Evolutionary conservation across 768 basidiomycete species (phyloP), one percentile per base, ranked within the genome.

Genomic region (Amanita molliuscula): DNA sequence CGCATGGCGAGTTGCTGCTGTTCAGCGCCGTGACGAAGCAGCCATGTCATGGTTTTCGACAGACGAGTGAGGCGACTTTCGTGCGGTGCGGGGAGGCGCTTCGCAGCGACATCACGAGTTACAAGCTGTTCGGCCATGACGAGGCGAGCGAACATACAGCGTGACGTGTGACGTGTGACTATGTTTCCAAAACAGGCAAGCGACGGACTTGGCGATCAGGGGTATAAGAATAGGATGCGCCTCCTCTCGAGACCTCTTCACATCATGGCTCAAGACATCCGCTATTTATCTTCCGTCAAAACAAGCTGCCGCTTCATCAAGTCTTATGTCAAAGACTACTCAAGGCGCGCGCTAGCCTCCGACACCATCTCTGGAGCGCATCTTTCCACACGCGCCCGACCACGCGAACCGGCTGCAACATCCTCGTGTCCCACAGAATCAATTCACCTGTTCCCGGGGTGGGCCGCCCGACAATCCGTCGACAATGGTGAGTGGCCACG

Each of bases 11-110:
- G 61, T 0, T 82, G 78, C 53, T 94, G 83, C 33, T 77, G 78
- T 55, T 78, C 71, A 16, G 93, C 91, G 0, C 87, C 90, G 62
- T 98, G 95, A 3, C 94, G 78, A n/a, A 98, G 77, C 21, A 98
- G 69, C 77, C 86, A 97, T 0, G 92, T 85, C 7, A 98, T 67
- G 0, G 88, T 88, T 65, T 96, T 97, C 11, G 88, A 91, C 11
- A 88, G 57, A 9, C 80, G 75, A 5, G 86, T 77, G 44, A 85
- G 47, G 5, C 47, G 23, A 2, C 2, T 36, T 5, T 38, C 33
- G 9, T 23, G 21, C 7, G 25, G 25, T 29, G 10, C 10, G 2
- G 42, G 25, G 0, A 28, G n/a, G 15, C 23, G 42, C 13, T 16
- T 28, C 3, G 18, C 21, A 9, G 13, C 34, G 10, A 11, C n/a